Evolutionary conservation across 495 filamentous ascomycete species (phyloP).

Genomic region (Aspergillus coremiiformis): DNA sequence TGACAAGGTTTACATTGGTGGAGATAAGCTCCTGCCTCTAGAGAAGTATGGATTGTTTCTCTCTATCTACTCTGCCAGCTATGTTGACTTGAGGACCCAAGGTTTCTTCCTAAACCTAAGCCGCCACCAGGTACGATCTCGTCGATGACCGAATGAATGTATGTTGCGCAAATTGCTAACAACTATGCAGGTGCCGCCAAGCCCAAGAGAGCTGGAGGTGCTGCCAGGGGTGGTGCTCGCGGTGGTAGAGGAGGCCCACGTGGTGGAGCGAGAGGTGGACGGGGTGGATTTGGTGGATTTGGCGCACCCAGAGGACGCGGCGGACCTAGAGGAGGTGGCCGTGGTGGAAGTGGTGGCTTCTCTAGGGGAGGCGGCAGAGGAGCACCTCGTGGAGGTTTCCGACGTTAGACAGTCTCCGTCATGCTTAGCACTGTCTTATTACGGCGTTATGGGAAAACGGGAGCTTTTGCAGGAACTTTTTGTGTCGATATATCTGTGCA

Average conservation of each 20-base stretch:
- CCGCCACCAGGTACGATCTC: constrained; percentile 59
- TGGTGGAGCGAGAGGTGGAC: constrained; percentile 19
- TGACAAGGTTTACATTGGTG: constrained; percentile 93
- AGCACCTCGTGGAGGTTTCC: constrained; percentile 28
- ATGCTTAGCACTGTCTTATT: constrained; percentile 38
- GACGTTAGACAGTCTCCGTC: constrained; percentile 29
- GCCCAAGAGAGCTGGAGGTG: constrained; percentile 53
- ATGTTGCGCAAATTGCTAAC: constrained; percentile 16
- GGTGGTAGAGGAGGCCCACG: constrained; percentile 38
- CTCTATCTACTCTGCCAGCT: background rate
- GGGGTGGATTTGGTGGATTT: constrained; percentile 40
- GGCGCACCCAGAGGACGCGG: constrained; percentile 38
- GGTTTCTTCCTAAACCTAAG: constrained; percentile 93
- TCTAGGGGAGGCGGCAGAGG: constrained; percentile 25
- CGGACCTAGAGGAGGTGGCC: constrained; percentile 37
- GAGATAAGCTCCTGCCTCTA: constrained; percentile 87
- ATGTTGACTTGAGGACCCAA: constrained; percentile 19
- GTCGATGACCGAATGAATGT: constrained; percentile 4
- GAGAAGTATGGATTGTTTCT: constrained; percentile 52
- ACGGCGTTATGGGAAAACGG: constrained; percentile 46
- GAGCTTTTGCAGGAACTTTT: constrained; percentile 41
- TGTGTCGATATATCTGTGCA: constrained; percentile 35
- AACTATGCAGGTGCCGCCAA: constrained; percentile 42
- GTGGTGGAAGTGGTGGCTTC: constrained; percentile 18
- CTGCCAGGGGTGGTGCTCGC: constrained; percentile 41